Evolutionary conservation across 768 basidiomycete genomes (phyloP), one percentile per base, ranked within the genome.

Genomic region (Chalciporus chontae): DNA sequence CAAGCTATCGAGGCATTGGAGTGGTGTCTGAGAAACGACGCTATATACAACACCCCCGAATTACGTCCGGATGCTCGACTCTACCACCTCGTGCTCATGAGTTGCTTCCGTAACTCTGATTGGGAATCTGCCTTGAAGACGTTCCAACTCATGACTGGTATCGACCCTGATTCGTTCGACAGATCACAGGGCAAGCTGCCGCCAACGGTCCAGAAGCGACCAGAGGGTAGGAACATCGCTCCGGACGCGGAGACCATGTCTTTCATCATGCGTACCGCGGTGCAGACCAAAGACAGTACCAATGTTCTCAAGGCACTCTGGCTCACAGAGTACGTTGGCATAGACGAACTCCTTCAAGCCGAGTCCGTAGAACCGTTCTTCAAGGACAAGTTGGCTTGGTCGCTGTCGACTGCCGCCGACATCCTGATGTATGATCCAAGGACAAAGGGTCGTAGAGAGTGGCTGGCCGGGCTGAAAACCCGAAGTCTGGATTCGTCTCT

Each of bases 141-240:
- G 15, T 85, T 89, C 63, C 80, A 87, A 53, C 69, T 87, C 55
- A 85, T 90, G 81, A 85, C 85, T 4, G 87, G 88, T 6, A 81
- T 78, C 56, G 77, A 75, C 51, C 58, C 65, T 2, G 73, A 77
- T 47, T 79, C 79, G 43, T 82, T 83, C 51, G 5, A 55, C 29
- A 58, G 56, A 34, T 50, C 48, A 10, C 73, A 74, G 36, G 77
- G 73, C 5, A 63, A 51, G 41, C 32, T 17, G 11, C 43, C 75
- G 5, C 80, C 78, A 8, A 68, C 63, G 49, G 58, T 73, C 10
- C 74, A 77, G 52, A 67, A 67, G 58, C 74, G 73, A 32, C 65
- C 70, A n/a, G 47, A 61, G 27, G 77, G 77, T 23, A 69, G 73
- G 51, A 75, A 71, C 52, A 52, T 83, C 40, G 47, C 62, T 14